Evolutionary conservation across 2,329 filamentous ascomycete species (phyloP).

Genomic region (Cladosporium austrohemisphaericum): DNA sequence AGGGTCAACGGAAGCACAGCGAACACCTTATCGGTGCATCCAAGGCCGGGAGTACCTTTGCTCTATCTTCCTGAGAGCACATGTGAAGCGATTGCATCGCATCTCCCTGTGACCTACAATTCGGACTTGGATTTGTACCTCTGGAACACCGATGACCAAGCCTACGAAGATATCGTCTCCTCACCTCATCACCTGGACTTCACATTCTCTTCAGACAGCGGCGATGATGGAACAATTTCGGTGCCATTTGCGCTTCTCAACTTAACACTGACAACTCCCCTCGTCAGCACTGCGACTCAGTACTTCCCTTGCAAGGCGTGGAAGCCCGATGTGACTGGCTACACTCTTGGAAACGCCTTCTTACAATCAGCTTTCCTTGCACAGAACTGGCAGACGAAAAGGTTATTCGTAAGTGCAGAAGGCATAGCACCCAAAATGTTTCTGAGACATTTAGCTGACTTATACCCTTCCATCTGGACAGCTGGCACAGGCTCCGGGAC

Average conservation of each 20-base stretch:
- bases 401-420: too few relatives aligned
- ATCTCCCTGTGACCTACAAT: conserved; percentile 29
- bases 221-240: conserved; percentile 38
- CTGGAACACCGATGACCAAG: conserved; percentile 29
- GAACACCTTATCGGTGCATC: conserved; percentile 9
- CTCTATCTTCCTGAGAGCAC: conserved; percentile 28
- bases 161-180: conserved; percentile 38
- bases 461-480: too few relatives aligned
- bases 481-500: conserved; percentile 9
- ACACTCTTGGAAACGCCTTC: conserved; percentile 44
- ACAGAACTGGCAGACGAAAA: conserved; percentile 36
- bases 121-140: conserved; percentile 23
- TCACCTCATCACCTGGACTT: conserved; percentile 43
- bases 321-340: conserved; percentile 26
- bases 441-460: too few relatives aligned
- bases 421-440: too few relatives aligned
- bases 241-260: conserved; percentile 38
- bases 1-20: conserved; percentile 10
- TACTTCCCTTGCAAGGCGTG: conserved; percentile 44
- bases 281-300: conserved; percentile 32
- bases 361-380: conserved; percentile 48
- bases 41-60: conserved; percentile 27
- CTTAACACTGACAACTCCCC: conserved; percentile 38
- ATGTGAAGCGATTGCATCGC: conserved; percentile 26
- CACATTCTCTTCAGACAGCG: conserved; percentile 32